These are phyloP conservation scores for Phaeosphaeriaceae sp. DNA, from an alignment of 2,329 filamentous ascomycete genomes.

Conservation along the genomic window DNA sequence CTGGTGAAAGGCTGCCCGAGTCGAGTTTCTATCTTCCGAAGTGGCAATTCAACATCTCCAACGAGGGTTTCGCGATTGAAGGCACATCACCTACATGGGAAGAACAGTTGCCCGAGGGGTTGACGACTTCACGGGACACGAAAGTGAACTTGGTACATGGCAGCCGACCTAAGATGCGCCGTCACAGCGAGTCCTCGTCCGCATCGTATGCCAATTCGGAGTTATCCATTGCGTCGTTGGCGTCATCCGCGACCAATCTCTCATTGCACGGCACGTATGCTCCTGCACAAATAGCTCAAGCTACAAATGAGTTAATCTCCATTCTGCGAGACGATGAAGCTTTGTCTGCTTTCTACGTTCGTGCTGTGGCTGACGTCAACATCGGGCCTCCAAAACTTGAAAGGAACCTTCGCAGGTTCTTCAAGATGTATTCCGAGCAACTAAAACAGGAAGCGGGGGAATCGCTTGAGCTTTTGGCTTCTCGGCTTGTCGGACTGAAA, in stretches of 20 bases:
- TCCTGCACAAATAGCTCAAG: slow-evolving; percentile 9
- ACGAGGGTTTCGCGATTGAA: too few species aligned
- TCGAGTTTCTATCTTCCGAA: too few species aligned
- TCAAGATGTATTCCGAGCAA: slow-evolving; percentile 11
- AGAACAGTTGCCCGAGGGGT: too few species aligned
- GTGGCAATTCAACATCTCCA: too few species aligned
- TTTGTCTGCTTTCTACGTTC: slow-evolving; percentile 7
- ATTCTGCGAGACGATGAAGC: slow-evolving; percentile 9
- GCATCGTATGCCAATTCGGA: slow-evolving; percentile 11
- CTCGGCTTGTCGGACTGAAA: not conserved
- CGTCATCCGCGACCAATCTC: slow-evolving; percentile 13
- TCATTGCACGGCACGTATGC: slow-evolving; percentile 13
- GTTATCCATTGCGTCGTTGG: slow-evolving; percentile 9
- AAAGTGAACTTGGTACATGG: too few species aligned
- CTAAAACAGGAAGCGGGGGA: slow-evolving; percentile 11
- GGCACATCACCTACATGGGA: too few species aligned
- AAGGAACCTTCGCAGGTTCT: slow-evolving; percentile 11
- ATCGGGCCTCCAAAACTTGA: slow-evolving; percentile 12
- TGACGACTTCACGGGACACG: too few species aligned
- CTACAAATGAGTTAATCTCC: slow-evolving; percentile 11
- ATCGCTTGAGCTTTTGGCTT: slow-evolving; percentile 7
- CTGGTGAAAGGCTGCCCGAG: too few species aligned
- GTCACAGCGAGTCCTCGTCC: too few species aligned
- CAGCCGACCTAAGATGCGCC: too few species aligned
- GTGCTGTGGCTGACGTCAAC: slow-evolving; percentile 5